phyloP scores from a whole-genome alignment of 202 grass and related monocot genomes.

The Elaeis oleifera region DNA sequence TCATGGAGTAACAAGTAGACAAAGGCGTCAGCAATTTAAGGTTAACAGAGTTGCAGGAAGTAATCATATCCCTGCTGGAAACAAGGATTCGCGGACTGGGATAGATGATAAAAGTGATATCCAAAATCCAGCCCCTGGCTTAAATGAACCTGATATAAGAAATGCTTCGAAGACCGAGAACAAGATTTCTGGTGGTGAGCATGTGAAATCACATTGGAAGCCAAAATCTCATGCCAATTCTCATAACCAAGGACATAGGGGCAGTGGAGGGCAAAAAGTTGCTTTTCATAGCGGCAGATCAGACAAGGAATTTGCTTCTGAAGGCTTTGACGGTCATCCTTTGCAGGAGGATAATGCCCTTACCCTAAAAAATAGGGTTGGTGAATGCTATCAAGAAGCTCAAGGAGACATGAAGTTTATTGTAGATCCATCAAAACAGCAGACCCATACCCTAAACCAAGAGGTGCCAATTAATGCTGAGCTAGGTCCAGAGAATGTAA shows the following conservation, averaged over 20 bases:
- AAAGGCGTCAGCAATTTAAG: constrained; percentile 45
- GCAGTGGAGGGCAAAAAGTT: constrained; percentile 29
- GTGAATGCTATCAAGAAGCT: neutral
- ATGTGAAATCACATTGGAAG: constrained; percentile 58
- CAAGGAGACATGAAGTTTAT: constrained; percentile 13
- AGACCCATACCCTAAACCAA: neutral
- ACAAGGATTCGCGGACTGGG: constrained; percentile 28
- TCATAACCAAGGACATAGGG: constrained; percentile 29
- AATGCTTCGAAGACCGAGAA: constrained; percentile 32
- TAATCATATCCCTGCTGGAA: constrained; percentile 29
- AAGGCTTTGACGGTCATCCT: constrained; percentile 8
- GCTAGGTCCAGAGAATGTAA: constrained; percentile 22
- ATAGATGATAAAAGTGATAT: constrained; percentile 30
- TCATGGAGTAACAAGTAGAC: constrained; percentile 32
- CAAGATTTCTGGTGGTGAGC: constrained; percentile 35
- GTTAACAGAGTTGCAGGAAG: constrained; percentile 41
- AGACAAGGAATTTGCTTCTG: constrained; percentile 1
- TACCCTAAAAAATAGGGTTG: neutral
- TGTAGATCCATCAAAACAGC: neutral
- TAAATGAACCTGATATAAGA: constrained; percentile 29
- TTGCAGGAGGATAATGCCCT: neutral
- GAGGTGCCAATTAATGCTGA: constrained; percentile 3
- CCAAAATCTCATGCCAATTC: constrained; percentile 52
- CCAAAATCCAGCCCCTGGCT: constrained; percentile 15
- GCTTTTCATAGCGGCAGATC: constrained; percentile 1